Conservation (phyloP, 345 rosid genomes). For the Hibiscus syriacus region DNA sequence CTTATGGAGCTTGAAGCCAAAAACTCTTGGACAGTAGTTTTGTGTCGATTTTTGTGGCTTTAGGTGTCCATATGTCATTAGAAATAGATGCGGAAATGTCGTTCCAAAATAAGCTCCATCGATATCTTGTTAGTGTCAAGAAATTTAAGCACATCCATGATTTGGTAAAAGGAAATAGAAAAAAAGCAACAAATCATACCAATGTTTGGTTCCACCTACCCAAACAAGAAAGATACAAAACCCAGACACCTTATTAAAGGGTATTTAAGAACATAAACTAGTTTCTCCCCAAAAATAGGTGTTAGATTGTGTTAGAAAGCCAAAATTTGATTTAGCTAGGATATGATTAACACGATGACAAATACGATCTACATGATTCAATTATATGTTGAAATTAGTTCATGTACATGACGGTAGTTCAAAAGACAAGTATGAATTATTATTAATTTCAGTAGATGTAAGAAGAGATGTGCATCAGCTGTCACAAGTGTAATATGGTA, state of each 20-base stretch:
- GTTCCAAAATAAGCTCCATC: slow-evolving; percentile 98
- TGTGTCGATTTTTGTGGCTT: slow-evolving; percentile 74
- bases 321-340: too few relatives aligned
- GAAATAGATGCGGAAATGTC: slow-evolving; percentile 80
- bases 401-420: background rate
- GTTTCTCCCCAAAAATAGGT: too few relatives aligned
- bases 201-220: background rate
- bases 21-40: slow-evolving; percentile 74
- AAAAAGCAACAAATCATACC: background rate
- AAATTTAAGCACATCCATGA: slow-evolving; percentile 9
- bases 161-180: background rate
- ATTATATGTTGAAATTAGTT: background rate
- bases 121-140: slow-evolving; percentile 52
- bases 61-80: slow-evolving; percentile 81
- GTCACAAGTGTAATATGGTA: background rate
- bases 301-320: too few relatives aligned
- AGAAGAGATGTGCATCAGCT: background rate
- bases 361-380: background rate
- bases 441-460: background rate
- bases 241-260: background rate
- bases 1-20: slow-evolving; percentile 89
- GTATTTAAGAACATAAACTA: background rate
- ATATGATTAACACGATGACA: too few relatives aligned
- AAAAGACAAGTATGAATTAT: background rate
- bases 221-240: background rate